Evolutionary conservation across 805 yeast species (phyloP).

Genomic region (Starmerella floricola): DNA sequence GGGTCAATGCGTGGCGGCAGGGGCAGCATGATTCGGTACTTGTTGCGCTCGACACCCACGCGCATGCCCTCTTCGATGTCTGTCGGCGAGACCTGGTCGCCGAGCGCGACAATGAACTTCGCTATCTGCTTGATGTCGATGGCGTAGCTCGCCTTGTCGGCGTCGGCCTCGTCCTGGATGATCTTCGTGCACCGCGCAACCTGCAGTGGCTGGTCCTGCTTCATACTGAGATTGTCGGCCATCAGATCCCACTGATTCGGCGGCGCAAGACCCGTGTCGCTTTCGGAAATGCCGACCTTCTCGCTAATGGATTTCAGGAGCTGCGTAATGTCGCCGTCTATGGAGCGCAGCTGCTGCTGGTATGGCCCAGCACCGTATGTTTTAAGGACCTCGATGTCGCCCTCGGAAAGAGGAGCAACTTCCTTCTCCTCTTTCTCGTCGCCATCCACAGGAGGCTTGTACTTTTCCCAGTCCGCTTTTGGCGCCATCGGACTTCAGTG

Average conservation of each 20-base stretch:
- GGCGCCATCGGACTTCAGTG: slow-evolving; percentile 63
- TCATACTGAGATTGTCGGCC: slow-evolving; percentile 89
- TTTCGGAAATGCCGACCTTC: slow-evolving; percentile 71
- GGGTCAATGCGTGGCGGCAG: slow-evolving; percentile 98
- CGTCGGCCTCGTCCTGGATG: slow-evolving; percentile 40
- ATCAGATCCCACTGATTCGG: slow-evolving; percentile 95
- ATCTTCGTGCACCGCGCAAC: slow-evolving; percentile 98
- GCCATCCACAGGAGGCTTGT: slow-evolving; percentile 67
- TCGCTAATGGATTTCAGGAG: slow-evolving; percentile 84
- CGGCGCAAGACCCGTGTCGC: slow-evolving; percentile 95
- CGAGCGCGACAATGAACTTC: slow-evolving; percentile 90
- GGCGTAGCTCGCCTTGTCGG: slow-evolving; percentile 82
- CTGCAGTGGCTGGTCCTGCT: slow-evolving; percentile 90
- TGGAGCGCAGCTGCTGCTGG: slow-evolving; percentile 61
- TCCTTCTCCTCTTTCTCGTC: slow-evolving; percentile 42
- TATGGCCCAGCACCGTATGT: slow-evolving; percentile 98
- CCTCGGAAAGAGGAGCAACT: slow-evolving; percentile 79
- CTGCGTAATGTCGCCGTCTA: slow-evolving; percentile 76
- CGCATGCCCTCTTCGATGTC: slow-evolving; percentile 99
- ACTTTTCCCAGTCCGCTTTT: slow-evolving; percentile 97
- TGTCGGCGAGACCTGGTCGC: slow-evolving; percentile 94
- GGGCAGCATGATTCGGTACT: slow-evolving; percentile 93
- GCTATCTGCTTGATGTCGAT: slow-evolving; percentile 97
- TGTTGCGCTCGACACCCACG: slow-evolving; percentile 96
- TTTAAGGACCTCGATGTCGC: slow-evolving; percentile 92